phyloP scores from a whole-genome alignment of 805 yeast species.

The Pichia insulana region DNA sequence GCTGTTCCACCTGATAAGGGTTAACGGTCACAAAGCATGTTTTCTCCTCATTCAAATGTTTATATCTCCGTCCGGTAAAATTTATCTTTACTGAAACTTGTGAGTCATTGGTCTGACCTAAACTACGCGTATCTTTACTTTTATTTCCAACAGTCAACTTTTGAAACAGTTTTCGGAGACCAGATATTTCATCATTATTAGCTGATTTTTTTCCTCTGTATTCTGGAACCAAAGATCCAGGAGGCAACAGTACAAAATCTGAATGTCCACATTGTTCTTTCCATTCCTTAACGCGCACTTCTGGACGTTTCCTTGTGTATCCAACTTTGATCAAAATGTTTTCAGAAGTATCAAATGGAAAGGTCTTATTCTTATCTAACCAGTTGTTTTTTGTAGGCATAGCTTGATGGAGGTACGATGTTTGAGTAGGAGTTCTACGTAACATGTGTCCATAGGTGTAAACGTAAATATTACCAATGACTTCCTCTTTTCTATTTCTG shows the following conservation, averaged over 20 bases:
- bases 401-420: constrained; percentile 32
- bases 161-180: neutral
- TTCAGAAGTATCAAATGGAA: constrained; percentile 29
- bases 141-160: neutral
- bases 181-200: neutral
- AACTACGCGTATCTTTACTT: neutral
- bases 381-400: constrained; percentile 17
- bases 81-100: neutral
- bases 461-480: constrained; percentile 38
- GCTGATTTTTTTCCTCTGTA: neutral
- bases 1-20: constrained; percentile 33
- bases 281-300: constrained; percentile 42
- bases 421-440: constrained; percentile 17
- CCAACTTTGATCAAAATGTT: constrained; percentile 43
- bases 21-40: constrained; percentile 30
- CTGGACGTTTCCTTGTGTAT: constrained; percentile 40
- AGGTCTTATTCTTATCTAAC: constrained; percentile 22
- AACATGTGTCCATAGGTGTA: constrained; percentile 39
- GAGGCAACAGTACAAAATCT: constrained; percentile 32
- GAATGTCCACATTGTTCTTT: constrained; percentile 39
- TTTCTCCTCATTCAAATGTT: constrained; percentile 4
- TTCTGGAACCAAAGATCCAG: constrained; percentile 15
- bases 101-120: neutral
- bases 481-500: neutral
- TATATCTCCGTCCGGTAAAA: constrained; percentile 3